Conservation (phyloP, 441 rosid genomes). For the Geranium incanum region DNA sequence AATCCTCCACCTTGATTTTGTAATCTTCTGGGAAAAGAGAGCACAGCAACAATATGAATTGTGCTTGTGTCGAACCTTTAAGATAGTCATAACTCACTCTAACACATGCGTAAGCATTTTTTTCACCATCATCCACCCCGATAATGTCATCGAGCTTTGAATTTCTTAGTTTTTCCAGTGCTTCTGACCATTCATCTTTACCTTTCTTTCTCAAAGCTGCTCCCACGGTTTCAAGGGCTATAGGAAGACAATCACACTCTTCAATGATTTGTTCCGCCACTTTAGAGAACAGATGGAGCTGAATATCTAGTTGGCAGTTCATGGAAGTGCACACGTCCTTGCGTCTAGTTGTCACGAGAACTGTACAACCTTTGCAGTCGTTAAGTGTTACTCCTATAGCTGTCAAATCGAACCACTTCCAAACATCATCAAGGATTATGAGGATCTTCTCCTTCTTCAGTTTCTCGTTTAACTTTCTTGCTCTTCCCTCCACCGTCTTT, state of each 20-base stretch:
- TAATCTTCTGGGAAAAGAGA: neutral
- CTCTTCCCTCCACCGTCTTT: neutral
- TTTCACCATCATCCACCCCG: neutral
- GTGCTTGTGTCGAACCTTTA: neutral
- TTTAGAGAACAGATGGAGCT: neutral
- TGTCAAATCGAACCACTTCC: neutral
- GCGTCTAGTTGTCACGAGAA: neutral
- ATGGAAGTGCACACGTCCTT: neutral
- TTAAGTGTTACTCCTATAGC: too few relatives aligned
- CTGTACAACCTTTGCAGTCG: neutral
- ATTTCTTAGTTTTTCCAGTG: neutral
- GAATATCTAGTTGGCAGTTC: neutral
- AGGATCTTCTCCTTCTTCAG: neutral
- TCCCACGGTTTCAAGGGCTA: constrained; percentile 1
- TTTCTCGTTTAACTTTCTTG: neutral
- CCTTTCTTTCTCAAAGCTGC: neutral
- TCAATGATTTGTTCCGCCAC: neutral
- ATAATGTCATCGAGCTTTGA: neutral
- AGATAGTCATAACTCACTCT: neutral
- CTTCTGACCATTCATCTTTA: neutral
- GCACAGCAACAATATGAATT: neutral
- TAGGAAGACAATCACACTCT: neutral
- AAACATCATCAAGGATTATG: neutral
- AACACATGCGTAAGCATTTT: neutral
- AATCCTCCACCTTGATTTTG: neutral